These are phyloP conservation scores for Citrus glauca DNA, from an alignment of 345 rosid genomes.

Conservation along the genomic window DNA sequence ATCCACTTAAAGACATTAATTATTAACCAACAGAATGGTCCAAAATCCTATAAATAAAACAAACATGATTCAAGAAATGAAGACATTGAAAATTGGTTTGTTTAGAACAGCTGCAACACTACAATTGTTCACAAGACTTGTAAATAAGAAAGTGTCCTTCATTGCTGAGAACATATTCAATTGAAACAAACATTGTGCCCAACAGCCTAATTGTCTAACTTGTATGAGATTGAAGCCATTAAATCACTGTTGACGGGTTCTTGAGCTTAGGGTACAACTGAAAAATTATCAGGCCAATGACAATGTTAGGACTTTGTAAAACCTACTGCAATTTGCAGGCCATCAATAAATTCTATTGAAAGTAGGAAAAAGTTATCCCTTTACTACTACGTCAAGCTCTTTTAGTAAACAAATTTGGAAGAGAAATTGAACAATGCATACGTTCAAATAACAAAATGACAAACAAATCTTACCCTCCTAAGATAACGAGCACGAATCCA, in stretches of 20 bases:
- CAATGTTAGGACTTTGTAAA: neutral
- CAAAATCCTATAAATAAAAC: neutral
- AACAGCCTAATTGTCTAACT: neutral
- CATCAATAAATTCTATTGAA: neutral
- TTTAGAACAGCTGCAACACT: neutral
- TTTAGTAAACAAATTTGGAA: neutral
- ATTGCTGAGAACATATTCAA: neutral
- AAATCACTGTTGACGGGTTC: neutral
- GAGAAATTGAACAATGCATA: neutral
- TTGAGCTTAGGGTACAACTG: neutral
- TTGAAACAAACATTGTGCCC: neutral
- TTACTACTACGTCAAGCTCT: neutral
- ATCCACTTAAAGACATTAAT: constrained; percentile 3
- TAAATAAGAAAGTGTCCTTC: neutral
- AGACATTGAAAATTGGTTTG: neutral
- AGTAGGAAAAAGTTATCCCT: neutral
- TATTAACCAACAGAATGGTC: neutral
- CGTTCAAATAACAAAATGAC: neutral
- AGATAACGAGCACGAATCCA: constrained; percentile 94
- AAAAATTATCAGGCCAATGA: neutral
- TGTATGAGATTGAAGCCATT: neutral
- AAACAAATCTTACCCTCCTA: constrained; percentile 48
- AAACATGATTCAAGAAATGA: neutral
- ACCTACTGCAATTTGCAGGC: neutral
- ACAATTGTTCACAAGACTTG: neutral